Evolutionary conservation across 805 yeast species (phyloP).

Genomic region (Diddensiella caesifluorescens): DNA sequence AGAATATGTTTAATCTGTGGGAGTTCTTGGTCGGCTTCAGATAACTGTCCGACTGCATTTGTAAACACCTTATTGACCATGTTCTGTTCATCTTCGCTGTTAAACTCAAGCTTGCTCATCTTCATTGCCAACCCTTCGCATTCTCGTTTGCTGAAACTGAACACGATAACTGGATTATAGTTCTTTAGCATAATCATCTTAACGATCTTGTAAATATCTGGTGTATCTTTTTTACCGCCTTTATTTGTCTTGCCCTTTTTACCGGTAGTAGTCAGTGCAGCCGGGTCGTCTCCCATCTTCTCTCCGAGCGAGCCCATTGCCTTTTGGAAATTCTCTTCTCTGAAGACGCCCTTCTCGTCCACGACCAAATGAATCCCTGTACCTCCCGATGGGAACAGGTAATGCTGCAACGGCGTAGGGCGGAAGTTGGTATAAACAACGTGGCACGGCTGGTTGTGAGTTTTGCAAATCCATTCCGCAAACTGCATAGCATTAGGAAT

Average conservation of each 20-base stretch:
- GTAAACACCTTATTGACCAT: conserved; percentile 84
- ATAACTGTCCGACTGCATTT: conserved; percentile 81
- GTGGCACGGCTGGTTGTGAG: conserved; percentile 94
- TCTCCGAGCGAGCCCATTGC: conserved; percentile 94
- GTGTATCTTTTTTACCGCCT: conserved; percentile 81
- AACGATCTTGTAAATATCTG: conserved; percentile 93
- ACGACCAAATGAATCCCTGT: conserved; percentile 97
- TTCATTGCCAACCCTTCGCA: conserved; percentile 92
- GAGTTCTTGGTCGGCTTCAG: conserved; percentile 84
- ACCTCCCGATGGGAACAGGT: conserved; percentile 96
- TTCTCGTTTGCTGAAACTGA: conserved; percentile 95
- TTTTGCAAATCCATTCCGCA: conserved; percentile 97
- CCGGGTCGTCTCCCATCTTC: conserved; percentile 78
- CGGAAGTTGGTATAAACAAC: conserved; percentile 98
- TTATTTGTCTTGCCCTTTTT: conserved; percentile 77
- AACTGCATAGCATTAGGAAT: conserved; percentile 98
- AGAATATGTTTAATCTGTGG: conserved; percentile 92
- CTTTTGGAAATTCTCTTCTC: conserved; percentile 97
- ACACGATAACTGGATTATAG: conserved; percentile 96
- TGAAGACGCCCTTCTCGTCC: conserved; percentile 91
- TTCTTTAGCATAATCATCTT: conserved; percentile 97
- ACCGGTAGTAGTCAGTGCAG: conserved; percentile 55
- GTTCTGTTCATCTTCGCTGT: conserved; percentile 88
- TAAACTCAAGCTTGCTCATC: conserved; percentile 93
- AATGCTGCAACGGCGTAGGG: conserved; percentile 98